phyloP scores from a whole-genome alignment of 495 filamentous ascomycete species.

The Penicillium robsamsonii region DNA sequence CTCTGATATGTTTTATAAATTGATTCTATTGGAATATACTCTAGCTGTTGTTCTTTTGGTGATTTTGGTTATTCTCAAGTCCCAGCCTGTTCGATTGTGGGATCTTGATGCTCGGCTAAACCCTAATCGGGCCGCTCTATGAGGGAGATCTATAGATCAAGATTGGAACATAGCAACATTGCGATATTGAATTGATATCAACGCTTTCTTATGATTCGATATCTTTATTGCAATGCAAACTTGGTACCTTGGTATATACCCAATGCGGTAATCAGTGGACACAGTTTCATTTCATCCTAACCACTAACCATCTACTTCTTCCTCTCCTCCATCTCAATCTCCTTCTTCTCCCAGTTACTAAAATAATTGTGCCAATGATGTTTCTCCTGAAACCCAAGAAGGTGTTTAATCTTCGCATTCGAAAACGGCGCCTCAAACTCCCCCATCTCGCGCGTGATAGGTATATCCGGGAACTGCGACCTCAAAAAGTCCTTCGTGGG shows the following conservation, averaged over 20 bases:
- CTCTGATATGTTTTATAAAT: neutral
- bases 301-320: neutral
- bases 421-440: slow-evolving; percentile 55
- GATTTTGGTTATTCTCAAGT: slow-evolving; percentile 3
- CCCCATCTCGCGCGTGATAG: slow-evolving; percentile 50
- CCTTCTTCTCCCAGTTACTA: slow-evolving; percentile 30
- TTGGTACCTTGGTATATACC: neutral
- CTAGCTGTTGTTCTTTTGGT: neutral
- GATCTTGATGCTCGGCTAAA: slow-evolving; percentile 43
- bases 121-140: slow-evolving; percentile 33
- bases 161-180: neutral
- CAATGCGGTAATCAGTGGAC: neutral
- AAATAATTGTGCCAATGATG: slow-evolving; percentile 49
- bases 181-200: neutral
- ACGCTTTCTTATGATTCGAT: neutral
- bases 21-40: neutral
- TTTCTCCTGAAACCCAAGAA: slow-evolving; percentile 55
- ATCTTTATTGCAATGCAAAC: neutral
- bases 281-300: neutral
- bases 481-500: slow-evolving; percentile 36
- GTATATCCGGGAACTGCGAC: slow-evolving; percentile 39
- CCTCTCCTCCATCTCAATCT: neutral
- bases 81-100: slow-evolving; percentile 22
- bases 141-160: neutral
- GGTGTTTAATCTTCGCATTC: slow-evolving; percentile 54